Conservation (phyloP, 208 protist species). For the Leishmania turanica region DNA sequence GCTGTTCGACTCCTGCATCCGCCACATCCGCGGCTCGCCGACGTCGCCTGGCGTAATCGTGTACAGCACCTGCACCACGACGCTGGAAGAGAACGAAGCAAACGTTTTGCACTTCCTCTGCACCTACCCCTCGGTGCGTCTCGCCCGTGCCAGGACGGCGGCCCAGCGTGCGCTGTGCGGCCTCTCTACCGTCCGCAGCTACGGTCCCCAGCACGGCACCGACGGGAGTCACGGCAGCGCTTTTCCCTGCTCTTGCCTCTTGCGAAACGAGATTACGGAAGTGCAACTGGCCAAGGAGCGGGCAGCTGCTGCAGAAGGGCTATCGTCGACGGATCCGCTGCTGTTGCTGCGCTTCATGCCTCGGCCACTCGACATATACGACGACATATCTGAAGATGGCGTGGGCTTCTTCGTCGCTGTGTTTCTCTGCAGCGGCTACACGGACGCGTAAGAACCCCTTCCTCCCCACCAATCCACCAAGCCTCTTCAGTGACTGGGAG, state of each 20-base stretch:
- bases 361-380: slow-evolving; percentile 7
- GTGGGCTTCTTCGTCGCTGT: slow-evolving; percentile 74
- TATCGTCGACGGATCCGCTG: slow-evolving; percentile 19
- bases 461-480: neutral
- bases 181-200: slow-evolving; percentile 11
- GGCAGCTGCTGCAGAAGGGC: neutral
- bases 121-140: slow-evolving; percentile 39
- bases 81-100: slow-evolving; percentile 82
- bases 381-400: slow-evolving; percentile 33
- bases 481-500: neutral
- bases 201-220: neutral
- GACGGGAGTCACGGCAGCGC: slow-evolving; percentile 11
- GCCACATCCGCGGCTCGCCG: slow-evolving; percentile 31
- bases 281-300: slow-evolving; percentile 36
- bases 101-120: slow-evolving; percentile 64
- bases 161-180: slow-evolving; percentile 38
- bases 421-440: slow-evolving; percentile 33
- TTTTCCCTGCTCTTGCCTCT: slow-evolving; percentile 6
- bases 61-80: slow-evolving; percentile 78
- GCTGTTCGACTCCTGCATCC: slow-evolving; percentile 64
- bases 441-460: slow-evolving; percentile 1
- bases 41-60: slow-evolving; percentile 38
- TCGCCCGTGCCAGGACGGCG: slow-evolving; percentile 41
- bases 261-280: slow-evolving; percentile 29
- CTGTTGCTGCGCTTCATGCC: slow-evolving; percentile 66